Conservation (phyloP, 371 early-diverging fungal genomes). For the Phascolomyces articulosus region DNA sequence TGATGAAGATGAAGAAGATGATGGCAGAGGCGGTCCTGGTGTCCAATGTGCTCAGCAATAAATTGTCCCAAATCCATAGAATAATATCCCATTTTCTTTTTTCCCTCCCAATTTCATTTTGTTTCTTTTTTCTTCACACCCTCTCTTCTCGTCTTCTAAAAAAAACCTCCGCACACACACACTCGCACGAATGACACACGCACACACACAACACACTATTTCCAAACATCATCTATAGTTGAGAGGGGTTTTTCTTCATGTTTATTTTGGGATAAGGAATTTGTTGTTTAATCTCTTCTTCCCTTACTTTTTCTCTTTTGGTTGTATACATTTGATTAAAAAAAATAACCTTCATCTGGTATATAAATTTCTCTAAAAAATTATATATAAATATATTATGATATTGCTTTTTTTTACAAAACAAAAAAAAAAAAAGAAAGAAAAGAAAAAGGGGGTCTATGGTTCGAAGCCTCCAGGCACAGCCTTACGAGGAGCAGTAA, state of each 20-base stretch:
- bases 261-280: too few species aligned
- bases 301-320: not conserved
- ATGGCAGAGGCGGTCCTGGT: slow-evolving; percentile 71
- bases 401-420: too few species aligned
- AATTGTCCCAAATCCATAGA: slow-evolving; percentile 18
- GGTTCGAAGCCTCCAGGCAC: slow-evolving; percentile 54
- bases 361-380: not conserved
- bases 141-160: too few species aligned
- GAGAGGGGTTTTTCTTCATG: too few species aligned
- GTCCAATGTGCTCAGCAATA: slow-evolving; percentile 98
- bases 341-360: not conserved
- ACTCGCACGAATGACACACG: too few species aligned
- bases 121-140: not conserved
- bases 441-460: not conserved
- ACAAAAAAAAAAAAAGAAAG: too few species aligned
- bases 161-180: too few species aligned
- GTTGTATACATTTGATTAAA: slow-evolving; percentile 1
- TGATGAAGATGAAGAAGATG: slow-evolving; percentile 76
- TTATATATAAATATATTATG: not conserved
- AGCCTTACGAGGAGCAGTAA: slow-evolving; percentile 43
- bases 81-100: slow-evolving; percentile 3
- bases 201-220: too few species aligned
- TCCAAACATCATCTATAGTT: too few species aligned
- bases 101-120: slow-evolving; percentile 1
- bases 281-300: not conserved